A percentile compares a stretch with the other conserved stretches of the same genome.
These are phyloP conservation scores for Neoarthrinium moseri DNA, from an alignment of 2,329 filamentous ascomycete genomes.

Conservation along the genomic window DNA sequence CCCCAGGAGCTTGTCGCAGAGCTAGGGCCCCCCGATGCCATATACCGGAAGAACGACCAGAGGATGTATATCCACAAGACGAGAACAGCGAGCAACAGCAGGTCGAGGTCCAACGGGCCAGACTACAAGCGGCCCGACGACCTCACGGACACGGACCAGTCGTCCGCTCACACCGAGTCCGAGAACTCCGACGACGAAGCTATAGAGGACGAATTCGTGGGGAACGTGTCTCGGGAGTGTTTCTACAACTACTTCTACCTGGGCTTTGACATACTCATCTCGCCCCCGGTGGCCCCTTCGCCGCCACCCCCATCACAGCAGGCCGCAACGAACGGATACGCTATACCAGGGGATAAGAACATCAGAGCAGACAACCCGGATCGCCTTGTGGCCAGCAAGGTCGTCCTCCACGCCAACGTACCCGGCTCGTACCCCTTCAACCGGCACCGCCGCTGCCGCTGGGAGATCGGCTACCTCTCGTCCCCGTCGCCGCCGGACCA, in stretches of 20 bases:
- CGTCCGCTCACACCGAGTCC: constrained; percentile 68
- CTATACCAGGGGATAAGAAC: constrained; percentile 24
- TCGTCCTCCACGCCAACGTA: constrained; percentile 93
- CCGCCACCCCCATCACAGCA: constrained; percentile 56
- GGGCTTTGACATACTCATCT: constrained; percentile 92
- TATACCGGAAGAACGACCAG: constrained; percentile 88
- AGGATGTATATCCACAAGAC: constrained; percentile 82
- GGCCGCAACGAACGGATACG: constrained; percentile 19
- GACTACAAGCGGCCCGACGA: constrained; percentile 52
- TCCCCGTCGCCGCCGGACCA: constrained; percentile 31
- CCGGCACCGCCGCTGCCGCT: constrained; percentile 83
- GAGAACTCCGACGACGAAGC: constrained; percentile 66
- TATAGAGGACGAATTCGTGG: constrained; percentile 53
- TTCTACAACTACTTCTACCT: constrained; percentile 99
- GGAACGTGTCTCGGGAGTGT: constrained; percentile 65
- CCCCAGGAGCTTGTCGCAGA: constrained; percentile 90
- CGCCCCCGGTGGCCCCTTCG: constrained; percentile 66
- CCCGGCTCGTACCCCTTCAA: constrained; percentile 98
- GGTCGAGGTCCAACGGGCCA: constrained; percentile 42
- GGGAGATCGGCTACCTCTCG: constrained; percentile 69
- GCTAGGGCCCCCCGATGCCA: constrained; percentile 88
- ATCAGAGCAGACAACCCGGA: constrained; percentile 50
- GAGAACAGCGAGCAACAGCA: constrained; percentile 50
- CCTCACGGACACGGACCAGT: constrained; percentile 71
- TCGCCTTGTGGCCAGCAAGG: constrained; percentile 80